Evolutionary conservation across 345 rosid species (phyloP).

Genomic region (Sonneratia caseolaris): DNA sequence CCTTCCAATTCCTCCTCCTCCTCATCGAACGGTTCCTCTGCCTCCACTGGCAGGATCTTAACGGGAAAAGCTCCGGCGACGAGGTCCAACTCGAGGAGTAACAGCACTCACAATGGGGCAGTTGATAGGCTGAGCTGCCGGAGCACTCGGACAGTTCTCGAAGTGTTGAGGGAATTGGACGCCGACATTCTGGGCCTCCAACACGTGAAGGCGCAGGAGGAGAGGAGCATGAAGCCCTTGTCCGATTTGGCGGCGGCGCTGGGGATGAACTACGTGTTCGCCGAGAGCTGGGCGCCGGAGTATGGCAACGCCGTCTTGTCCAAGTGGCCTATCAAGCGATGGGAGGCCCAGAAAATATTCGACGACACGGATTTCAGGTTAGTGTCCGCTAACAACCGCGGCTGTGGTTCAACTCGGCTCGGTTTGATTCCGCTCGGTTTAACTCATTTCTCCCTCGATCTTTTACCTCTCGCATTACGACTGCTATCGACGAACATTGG

Average conservation of each 20-base stretch:
- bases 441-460: no score
- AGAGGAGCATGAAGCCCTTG: slow-evolving; percentile 80
- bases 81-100: slow-evolving; percentile 9
- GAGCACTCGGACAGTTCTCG: slow-evolving; percentile 50
- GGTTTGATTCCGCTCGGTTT: neutral
- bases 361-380: slow-evolving; percentile 90
- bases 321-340: slow-evolving; percentile 72
- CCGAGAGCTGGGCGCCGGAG: slow-evolving; percentile 99
- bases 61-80: slow-evolving; percentile 16
- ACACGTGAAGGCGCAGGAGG: slow-evolving; percentile 94
- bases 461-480: no score
- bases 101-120: neutral
- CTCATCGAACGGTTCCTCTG: neutral
- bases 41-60: slow-evolving; percentile 3
- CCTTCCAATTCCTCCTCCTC: no score
- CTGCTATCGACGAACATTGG: no score
- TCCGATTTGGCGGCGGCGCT: slow-evolving; percentile 83
- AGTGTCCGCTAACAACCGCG: neutral
- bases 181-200: slow-evolving; percentile 86
- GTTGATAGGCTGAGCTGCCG: slow-evolving; percentile 14
- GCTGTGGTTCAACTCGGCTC: neutral
- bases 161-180: slow-evolving; percentile 69
- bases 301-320: slow-evolving; percentile 91
- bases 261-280: slow-evolving; percentile 82
- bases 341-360: slow-evolving; percentile 64